Base-by-base conservation (phyloP, 345 rosid genomes). In the Sonneratia alba region DNA sequence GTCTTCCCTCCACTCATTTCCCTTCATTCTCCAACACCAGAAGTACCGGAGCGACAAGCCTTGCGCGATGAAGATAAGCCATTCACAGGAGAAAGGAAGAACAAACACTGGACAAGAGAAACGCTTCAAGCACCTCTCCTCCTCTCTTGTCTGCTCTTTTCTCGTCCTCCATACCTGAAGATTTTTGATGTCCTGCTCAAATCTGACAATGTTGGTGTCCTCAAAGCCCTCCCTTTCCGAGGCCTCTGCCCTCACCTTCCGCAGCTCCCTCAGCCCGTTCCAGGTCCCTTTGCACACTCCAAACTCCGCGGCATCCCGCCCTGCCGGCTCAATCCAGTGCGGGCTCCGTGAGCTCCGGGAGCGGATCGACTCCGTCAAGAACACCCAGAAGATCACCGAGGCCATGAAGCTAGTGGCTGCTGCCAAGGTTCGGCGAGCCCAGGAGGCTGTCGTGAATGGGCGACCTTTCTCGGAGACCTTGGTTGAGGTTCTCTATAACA, bases 361-460 rank as follows among this genome's bases (percentile, higher is more conserved):
- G 15, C 93, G 97, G 42, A 90, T 90, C 71, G 89, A 79, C 45
- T 91, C 98, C 0, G 97, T 95, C 59, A 88, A 85, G 79, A 91
- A 90, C 85, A 95, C 99, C 8, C 93, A 94, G 83, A 94, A 90
- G 87, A 90, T 94, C 91, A 94, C 99, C 0, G 96, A 94, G 80
- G 97, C 98, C 22, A 94, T 94, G 98, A 94, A 94, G 83, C 93
- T 94, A 7, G 97, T 94, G 14, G 95, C 98, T 0, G 97, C 98
- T 2, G 98, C 98, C 0, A 94, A 94, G 80, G 98, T 94, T 76
- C 83, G 97, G 75, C 85, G 98, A 78, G 98, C 98, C 37, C 98
- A 94, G 70, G 98, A 94, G 79, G 97, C 97, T 18, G 96, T 94
- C 21, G 96, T 94, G 47, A 94, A 88, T 4, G 93, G 89, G 2